Evolutionary conservation across 2,329 filamentous ascomycete species (phyloP).

Genomic region (Fusarium oxysporum): DNA sequence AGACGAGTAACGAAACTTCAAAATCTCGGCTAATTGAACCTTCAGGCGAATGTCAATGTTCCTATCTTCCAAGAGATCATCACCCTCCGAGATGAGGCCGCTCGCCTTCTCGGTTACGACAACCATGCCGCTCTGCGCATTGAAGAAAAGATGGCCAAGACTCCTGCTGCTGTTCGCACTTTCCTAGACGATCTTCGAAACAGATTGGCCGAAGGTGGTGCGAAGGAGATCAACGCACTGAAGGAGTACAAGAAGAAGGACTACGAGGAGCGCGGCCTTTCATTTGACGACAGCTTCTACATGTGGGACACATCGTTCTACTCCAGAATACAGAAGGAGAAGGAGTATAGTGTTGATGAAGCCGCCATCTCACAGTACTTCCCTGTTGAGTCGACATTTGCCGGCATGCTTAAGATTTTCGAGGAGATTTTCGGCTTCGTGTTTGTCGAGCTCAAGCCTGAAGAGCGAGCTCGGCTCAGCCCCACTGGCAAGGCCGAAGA

Average conservation of each 20-base stretch:
- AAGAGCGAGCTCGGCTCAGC: slow-evolving; percentile 73
- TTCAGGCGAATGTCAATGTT: slow-evolving; percentile 74
- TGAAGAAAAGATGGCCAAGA: slow-evolving; percentile 89
- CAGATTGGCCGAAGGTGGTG: slow-evolving; percentile 75
- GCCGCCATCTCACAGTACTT: slow-evolving; percentile 87
- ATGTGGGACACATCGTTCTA: slow-evolving; percentile 88
- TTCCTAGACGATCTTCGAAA: slow-evolving; percentile 78
- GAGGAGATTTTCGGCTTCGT: slow-evolving; percentile 84
- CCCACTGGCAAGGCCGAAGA: slow-evolving; percentile 76
- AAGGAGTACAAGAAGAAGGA: slow-evolving; percentile 80
- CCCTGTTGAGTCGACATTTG: slow-evolving; percentile 78
- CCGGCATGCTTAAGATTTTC: slow-evolving; percentile 85
- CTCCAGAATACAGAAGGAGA: slow-evolving; percentile 82
- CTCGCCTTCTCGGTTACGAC: slow-evolving; percentile 79
- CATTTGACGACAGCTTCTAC: slow-evolving; percentile 78
- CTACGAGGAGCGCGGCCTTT: slow-evolving; percentile 67
- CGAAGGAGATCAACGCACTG: slow-evolving; percentile 77
- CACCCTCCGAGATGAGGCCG: slow-evolving; percentile 80
- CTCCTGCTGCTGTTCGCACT: slow-evolving; percentile 74
- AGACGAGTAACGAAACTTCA: not conserved
- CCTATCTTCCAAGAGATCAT: slow-evolving; percentile 81
- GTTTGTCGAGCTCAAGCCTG: slow-evolving; percentile 77
- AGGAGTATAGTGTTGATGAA: slow-evolving; percentile 83
- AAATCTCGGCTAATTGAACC: not conserved
- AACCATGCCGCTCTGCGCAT: slow-evolving; percentile 82